A percentile compares a stretch with the other conserved stretches of the same genome.
These are phyloP conservation scores for Xylaria sp. DNA, from an alignment of 2,329 filamentous ascomycete genomes.

Conservation along the genomic window DNA sequence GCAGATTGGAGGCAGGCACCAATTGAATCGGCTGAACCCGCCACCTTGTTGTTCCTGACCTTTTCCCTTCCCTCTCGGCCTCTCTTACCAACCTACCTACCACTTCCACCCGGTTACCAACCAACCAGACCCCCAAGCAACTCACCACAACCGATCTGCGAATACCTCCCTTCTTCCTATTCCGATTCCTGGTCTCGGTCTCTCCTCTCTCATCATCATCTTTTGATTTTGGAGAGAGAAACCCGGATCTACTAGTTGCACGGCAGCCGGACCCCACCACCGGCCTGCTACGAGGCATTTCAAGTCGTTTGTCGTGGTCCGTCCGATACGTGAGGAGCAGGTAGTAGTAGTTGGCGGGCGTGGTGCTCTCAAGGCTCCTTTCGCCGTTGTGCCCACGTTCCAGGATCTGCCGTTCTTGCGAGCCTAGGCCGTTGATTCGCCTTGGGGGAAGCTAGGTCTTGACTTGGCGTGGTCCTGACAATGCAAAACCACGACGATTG, in stretches of 20 bases:
- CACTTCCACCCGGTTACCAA: not conserved
- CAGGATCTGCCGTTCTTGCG: not conserved
- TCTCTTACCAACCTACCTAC: not conserved
- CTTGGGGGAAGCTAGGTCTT: not conserved
- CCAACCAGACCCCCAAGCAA: not conserved
- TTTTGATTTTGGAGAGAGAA: slow-evolving; percentile 5
- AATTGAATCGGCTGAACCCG: not conserved
- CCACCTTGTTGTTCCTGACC: not conserved
- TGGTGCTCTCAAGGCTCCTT: not conserved
- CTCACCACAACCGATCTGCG: not conserved
- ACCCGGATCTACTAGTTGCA: slow-evolving; percentile 9
- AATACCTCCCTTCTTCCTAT: not conserved
- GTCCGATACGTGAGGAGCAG: not conserved
- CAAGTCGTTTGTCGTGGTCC: not conserved
- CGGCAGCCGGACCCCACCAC: slow-evolving; percentile 9
- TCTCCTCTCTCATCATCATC: slow-evolving; percentile 10
- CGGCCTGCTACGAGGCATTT: not conserved
- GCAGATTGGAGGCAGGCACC: not conserved
- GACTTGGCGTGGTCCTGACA: slow-evolving; percentile 15
- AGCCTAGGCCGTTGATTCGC: slow-evolving; percentile 5
- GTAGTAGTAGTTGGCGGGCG: not conserved
- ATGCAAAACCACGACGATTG: slow-evolving; percentile 14
- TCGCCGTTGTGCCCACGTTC: slow-evolving; percentile 3
- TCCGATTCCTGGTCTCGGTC: not conserved
- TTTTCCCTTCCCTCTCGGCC: not conserved